These are phyloP conservation scores for Martensiomyces pterosporus DNA, from an alignment of 192 early-diverging fungal genomes.

Conservation along the genomic window DNA sequence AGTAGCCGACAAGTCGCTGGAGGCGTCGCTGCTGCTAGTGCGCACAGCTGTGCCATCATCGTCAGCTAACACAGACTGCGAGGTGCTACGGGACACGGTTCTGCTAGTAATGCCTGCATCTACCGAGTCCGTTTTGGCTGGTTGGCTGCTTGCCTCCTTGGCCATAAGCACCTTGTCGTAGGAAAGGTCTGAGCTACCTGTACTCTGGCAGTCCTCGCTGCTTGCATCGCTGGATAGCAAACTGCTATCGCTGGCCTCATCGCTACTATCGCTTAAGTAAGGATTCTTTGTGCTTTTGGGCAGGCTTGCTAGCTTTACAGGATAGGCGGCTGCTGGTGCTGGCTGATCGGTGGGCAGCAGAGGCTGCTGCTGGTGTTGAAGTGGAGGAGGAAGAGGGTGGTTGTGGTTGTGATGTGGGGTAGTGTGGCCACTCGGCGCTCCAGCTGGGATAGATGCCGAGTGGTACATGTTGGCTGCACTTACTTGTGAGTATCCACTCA, in stretches of 20 bases:
- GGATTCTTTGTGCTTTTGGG: constrained; percentile 25
- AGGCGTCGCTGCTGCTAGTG: constrained; percentile 15
- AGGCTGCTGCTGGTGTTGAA: too few species aligned
- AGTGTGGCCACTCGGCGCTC: too few species aligned
- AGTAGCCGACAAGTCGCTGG: constrained; percentile 31
- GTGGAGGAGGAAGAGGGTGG: too few species aligned
- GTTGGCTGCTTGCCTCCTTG: neutral
- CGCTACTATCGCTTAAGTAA: constrained; percentile 39
- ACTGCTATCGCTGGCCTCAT: constrained; percentile 10
- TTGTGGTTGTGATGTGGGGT: too few species aligned
- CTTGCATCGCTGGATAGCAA: constrained; percentile 4
- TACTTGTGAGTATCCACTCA: too few species aligned
- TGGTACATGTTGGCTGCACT: too few species aligned
- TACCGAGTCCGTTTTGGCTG: neutral
- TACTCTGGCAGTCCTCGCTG: constrained; percentile 17
- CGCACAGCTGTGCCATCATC: neutral
- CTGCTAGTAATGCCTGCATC: neutral
- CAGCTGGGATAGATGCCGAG: too few species aligned
- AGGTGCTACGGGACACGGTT: constrained; percentile 3
- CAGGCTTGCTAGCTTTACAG: constrained; percentile 35
- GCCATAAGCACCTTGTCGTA: constrained; percentile 4
- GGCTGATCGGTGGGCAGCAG: too few species aligned
- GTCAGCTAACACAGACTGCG: constrained; percentile 6
- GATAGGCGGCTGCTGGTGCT: too few species aligned
- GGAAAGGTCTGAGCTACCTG: constrained; percentile 26